Conservation (phyloP, 805 yeast species). For the Candida peoriensis region DNA sequence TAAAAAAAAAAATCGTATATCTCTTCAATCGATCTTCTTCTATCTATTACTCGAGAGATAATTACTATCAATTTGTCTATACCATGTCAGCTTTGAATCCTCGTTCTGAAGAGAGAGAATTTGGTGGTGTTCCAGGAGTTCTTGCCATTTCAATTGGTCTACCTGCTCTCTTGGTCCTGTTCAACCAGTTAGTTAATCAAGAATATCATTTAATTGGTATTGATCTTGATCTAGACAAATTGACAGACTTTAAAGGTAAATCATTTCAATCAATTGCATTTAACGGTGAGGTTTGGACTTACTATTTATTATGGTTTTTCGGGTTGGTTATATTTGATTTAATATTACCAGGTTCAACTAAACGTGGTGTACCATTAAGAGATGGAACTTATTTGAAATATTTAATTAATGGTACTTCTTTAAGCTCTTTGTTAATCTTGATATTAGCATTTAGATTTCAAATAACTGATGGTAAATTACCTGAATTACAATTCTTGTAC, state of each 20-base stretch:
- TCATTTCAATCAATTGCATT: conserved; percentile 33
- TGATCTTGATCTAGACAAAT: conserved; percentile 33
- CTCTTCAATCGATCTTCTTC: too few relatives aligned
- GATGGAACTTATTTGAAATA: conserved; percentile 70
- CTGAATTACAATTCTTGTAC: conserved; percentile 77
- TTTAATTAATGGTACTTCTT: conserved; percentile 73
- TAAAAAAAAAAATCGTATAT: too few relatives aligned
- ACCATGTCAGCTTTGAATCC: conserved; percentile 49
- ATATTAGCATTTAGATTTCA: conserved; percentile 48
- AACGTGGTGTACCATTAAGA: conserved; percentile 65
- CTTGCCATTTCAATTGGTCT: conserved; percentile 57
- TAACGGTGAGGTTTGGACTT: conserved; percentile 50
- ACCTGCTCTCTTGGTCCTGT: conserved; percentile 55
- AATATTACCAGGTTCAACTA: conserved; percentile 56
- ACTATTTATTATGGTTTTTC: conserved; percentile 69
- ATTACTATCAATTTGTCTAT: too few relatives aligned
- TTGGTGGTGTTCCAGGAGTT: conserved; percentile 77
- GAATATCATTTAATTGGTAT: conserved; percentile 47
- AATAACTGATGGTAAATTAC: conserved; percentile 50
- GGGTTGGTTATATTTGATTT: conserved; percentile 59
- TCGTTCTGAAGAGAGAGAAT: conserved; percentile 63
- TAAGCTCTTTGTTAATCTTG: conserved; percentile 38
- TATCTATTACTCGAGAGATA: too few relatives aligned
- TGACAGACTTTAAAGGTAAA: conserved; percentile 31
- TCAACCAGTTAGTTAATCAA: conserved; percentile 61